Base-by-base conservation (phyloP, 2,329 filamentous ascomycete species). In the Hypomyces perniciosus region DNA sequence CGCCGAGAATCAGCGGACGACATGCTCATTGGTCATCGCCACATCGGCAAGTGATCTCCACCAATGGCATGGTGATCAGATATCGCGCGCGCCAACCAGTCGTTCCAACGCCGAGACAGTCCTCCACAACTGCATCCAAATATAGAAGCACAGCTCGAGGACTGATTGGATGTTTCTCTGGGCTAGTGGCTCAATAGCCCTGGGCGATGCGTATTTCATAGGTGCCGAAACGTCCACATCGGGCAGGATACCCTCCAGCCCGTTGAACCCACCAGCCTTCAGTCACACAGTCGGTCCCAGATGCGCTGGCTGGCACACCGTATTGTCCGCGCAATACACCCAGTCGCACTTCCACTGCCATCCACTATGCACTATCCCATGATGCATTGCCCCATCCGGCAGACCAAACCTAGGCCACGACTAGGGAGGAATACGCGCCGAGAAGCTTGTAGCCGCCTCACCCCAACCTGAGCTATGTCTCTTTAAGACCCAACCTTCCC, bases 61-160 rank as follows among this genome's bases (percentile, higher is more conserved):
- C 43, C 38, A 20, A 20, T 20, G 20, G 20, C 20, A 20, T 20
- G 20, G 20, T 20, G 20, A 31, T 41, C 50, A 57, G 54, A 44
- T 55, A 68, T 72, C 65, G 67, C 69, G 68, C 69, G 68, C 69
- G 68, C 67, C 65, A 72, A 63, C 64, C 65, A 65, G 57, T 63
- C 55, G 59, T 53, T 52, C 54, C 52, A 40, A 39, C 51, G 51
- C 47, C 48, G 44, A 41, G 35, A 45, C 40, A 35, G 41, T 56
- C 53, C 44, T 46, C 45, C 56, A 58, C 57, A 55, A 54, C 56
- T 61, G 58, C 62, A 59, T 45, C 64, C 60, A 69, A 68, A 68
- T 67, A 66, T 72, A 72, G 62, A 63, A 61, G 38, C 46, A 31
- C 52, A 40, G 47, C 49, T 37, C 29, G 42, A 4, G 12, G 5